phyloP scores from a whole-genome alignment of 2,329 filamentous ascomycete species.

The Truncatella angustata region DNA sequence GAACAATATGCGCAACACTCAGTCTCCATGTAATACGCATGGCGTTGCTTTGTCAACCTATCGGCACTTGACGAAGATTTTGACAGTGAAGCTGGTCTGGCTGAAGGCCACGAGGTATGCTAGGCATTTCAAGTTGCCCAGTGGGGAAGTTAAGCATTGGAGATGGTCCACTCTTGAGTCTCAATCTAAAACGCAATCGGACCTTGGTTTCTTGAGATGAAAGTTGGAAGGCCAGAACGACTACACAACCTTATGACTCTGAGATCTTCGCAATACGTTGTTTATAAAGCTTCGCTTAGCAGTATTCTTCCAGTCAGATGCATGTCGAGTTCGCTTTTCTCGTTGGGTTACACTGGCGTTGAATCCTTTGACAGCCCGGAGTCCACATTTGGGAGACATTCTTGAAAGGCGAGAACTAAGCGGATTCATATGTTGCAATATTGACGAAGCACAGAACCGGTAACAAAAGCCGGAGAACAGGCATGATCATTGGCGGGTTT shows the following conservation, averaged over 20 bases:
- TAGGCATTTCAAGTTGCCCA: background rate
- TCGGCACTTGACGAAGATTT: background rate
- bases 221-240: background rate
- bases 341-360: background rate
- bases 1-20: no score
- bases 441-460: slow-evolving; percentile 1
- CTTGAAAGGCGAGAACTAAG: no score
- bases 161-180: slow-evolving; percentile 6
- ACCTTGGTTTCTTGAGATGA: background rate
- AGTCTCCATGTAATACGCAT: no score
- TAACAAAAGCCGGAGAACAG: background rate
- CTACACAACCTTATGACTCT: background rate
- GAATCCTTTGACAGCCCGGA: background rate
- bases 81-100: background rate
- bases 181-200: slow-evolving; percentile 10
- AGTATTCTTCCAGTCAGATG: background rate
- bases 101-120: no score
- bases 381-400: no score
- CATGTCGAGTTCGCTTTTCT: background rate
- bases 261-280: background rate
- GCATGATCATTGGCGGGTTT: slow-evolving; percentile 6
- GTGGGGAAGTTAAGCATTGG: background rate
- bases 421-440: background rate
- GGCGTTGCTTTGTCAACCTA: no score
- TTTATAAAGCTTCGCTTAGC: background rate